These are phyloP conservation scores for Aspergillus luchuensis DNA, from an alignment of 2,329 filamentous ascomycete species.

Conservation along the genomic window DNA sequence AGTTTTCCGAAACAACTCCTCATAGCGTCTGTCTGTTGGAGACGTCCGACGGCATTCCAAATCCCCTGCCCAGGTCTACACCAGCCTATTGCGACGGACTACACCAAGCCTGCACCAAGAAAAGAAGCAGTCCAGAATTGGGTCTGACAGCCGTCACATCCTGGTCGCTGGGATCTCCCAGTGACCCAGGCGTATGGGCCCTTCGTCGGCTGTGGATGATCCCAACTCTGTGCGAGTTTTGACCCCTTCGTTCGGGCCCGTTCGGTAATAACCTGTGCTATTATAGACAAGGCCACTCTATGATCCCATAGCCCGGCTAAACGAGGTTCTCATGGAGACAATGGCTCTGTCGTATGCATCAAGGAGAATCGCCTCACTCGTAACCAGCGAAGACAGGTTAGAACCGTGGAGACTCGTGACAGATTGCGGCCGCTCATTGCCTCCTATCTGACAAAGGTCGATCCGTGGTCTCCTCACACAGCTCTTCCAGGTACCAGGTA, in stretches of 20 bases:
- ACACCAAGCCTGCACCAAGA: constrained; percentile 9
- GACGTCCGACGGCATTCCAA: constrained; percentile 24
- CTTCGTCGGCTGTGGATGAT: constrained; percentile 21
- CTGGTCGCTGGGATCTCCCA: constrained; percentile 26
- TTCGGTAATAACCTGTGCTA: constrained; percentile 10
- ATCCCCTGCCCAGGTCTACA: constrained; percentile 11
- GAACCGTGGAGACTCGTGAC: background rate
- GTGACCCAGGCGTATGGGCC: constrained; percentile 22
- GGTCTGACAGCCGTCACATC: constrained; percentile 22
- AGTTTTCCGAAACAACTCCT: constrained; percentile 11
- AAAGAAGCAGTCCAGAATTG: constrained; percentile 23
- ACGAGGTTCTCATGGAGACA: background rate
- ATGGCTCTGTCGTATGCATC: background rate
- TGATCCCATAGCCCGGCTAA: background rate
- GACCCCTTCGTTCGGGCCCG: constrained; percentile 17
- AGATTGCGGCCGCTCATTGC: background rate
- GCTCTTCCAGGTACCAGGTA: constrained; percentile 22
- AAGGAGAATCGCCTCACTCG: background rate
- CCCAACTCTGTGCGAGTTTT: constrained; percentile 18
- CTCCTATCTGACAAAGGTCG: background rate
- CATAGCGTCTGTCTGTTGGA: constrained; percentile 15
- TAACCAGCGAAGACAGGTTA: background rate
- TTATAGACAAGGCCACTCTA: constrained; percentile 2
- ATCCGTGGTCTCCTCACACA: constrained; percentile 26
- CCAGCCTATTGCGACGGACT: background rate